Conservation (phyloP, 1,284 basidiomycete species). For the Pascua sp. region DNA sequence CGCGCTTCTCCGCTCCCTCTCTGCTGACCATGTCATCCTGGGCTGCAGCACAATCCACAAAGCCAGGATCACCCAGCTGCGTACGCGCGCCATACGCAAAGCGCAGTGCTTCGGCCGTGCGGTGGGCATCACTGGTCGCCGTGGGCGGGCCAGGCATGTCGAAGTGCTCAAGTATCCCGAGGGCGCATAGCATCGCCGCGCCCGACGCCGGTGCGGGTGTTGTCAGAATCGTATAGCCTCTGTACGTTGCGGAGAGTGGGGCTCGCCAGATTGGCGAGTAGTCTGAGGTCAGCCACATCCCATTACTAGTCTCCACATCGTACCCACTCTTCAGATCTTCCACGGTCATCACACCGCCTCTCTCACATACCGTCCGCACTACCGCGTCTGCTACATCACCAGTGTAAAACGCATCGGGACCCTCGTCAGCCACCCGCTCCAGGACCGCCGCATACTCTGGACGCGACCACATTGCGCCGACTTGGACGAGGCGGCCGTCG, state of each 20-base stretch:
- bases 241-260: slow-evolving; percentile 28
- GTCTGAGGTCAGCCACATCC: slow-evolving; percentile 9
- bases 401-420: slow-evolving; percentile 34
- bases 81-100: slow-evolving; percentile 42
- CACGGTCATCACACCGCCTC: slow-evolving; percentile 38
- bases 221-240: slow-evolving; percentile 30
- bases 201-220: slow-evolving; percentile 43
- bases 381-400: slow-evolving; percentile 35
- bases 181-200: slow-evolving; percentile 33
- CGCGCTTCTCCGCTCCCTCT: not conserved
- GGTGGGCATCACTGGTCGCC: slow-evolving; percentile 25
- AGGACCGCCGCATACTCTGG: slow-evolving; percentile 37
- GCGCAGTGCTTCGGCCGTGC: slow-evolving; percentile 32
- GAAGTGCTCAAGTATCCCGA: slow-evolving; percentile 25
- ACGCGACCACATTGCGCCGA: slow-evolving; percentile 25
- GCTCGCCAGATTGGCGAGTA: slow-evolving; percentile 29
- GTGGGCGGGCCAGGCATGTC: slow-evolving; percentile 7
- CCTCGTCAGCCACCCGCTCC: slow-evolving; percentile 30
- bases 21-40: slow-evolving; percentile 17
- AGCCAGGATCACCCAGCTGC: slow-evolving; percentile 39
- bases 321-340: slow-evolving; percentile 33
- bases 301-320: not conserved
- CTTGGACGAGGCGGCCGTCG: slow-evolving; percentile 27
- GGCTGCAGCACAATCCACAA: slow-evolving; percentile 18
- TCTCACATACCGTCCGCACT: slow-evolving; percentile 24